Conservation (phyloP, 495 filamentous ascomycete species). For the Podospora appendiculata region DNA sequence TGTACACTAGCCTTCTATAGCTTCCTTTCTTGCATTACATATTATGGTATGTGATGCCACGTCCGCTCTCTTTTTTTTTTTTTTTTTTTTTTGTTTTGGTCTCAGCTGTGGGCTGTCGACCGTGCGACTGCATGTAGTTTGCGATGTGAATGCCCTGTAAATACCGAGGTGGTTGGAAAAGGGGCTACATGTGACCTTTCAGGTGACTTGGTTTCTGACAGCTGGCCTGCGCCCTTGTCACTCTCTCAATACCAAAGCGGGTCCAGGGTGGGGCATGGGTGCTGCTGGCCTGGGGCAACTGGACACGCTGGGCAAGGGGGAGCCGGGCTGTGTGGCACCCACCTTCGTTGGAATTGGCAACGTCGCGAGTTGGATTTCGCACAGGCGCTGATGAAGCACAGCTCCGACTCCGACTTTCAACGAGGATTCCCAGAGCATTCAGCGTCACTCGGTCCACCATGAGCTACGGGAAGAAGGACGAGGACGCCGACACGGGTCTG, state of each 20-base stretch:
- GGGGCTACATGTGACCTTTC: constrained; percentile 4
- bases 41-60: no score
- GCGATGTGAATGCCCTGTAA: no score
- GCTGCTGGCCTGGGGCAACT: not conserved
- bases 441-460: constrained; percentile 45
- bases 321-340: not conserved
- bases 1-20: not conserved
- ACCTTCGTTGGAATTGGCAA: constrained; percentile 20
- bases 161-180: not conserved
- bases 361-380: constrained; percentile 25
- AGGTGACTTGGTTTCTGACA: constrained; percentile 2
- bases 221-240: not conserved
- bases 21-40: not conserved
- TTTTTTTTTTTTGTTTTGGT: no score
- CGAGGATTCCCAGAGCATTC: constrained; percentile 13
- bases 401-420: constrained; percentile 9
- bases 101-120: no score
- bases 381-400: constrained; percentile 1
- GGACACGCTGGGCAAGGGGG: not conserved
- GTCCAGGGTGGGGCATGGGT: constrained; percentile 2
- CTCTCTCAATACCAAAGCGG: not conserved
- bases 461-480: constrained; percentile 98
- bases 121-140: no score
- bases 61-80: no score
- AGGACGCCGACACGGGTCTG: constrained; percentile 87